phyloP scores from a whole-genome alignment of 202 grass and related monocot genomes.

The Cymbopogon flexuosus region DNA sequence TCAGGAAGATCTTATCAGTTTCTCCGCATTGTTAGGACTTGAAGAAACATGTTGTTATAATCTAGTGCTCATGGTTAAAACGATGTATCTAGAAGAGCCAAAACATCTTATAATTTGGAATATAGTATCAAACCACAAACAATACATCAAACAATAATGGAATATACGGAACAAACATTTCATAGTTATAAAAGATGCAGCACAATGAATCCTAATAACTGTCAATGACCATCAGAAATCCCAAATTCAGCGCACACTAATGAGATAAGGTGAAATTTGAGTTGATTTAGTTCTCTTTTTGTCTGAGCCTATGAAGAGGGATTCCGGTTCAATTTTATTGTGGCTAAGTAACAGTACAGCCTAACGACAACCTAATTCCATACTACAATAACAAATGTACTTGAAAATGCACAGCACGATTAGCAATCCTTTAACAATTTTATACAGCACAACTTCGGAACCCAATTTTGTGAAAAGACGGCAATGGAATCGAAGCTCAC shows the following conservation, averaged over 20 bases:
- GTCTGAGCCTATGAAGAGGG: not conserved
- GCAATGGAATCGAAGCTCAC: conserved; percentile 38
- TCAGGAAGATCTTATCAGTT: not conserved
- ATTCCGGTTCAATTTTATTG: not conserved
- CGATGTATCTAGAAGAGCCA: not conserved
- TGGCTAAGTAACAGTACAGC: not conserved
- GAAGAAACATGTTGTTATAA: not conserved
- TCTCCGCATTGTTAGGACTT: not conserved
- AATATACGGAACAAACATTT: not conserved
- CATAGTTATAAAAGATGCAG: not conserved
- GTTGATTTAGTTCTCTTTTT: not conserved
- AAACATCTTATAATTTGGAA: not conserved
- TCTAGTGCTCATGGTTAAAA: not conserved
- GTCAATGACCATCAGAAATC: not conserved
- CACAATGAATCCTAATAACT: not conserved
- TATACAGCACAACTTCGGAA: not conserved
- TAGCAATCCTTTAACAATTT: not conserved
- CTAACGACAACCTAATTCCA: not conserved
- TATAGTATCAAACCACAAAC: not conserved
- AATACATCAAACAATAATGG: not conserved
- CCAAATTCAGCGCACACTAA: not conserved
- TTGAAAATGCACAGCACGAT: not conserved
- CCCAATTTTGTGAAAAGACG: not conserved
- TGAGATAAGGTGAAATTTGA: not conserved
- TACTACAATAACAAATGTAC: not conserved